Conservation (phyloP, 805 yeast genomes). For the Myxozyma udenii region DNA sequence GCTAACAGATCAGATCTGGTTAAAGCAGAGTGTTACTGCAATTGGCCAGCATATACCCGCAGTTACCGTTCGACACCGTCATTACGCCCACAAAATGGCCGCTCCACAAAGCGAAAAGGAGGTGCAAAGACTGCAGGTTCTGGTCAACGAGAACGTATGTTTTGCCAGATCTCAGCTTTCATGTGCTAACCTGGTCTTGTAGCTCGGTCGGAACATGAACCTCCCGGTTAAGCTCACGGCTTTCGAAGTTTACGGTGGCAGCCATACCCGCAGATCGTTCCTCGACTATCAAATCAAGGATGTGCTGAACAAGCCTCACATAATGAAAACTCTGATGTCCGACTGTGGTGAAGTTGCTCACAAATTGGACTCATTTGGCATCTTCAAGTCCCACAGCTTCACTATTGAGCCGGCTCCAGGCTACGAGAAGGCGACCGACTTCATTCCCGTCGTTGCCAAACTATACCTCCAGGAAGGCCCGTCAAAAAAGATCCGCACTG, state of each 20-base stretch:
- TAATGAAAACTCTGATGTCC: conserved; percentile 30
- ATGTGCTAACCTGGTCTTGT: not conserved
- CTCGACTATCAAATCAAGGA: conserved; percentile 38
- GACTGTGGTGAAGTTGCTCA: conserved; percentile 36
- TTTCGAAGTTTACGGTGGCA: conserved; percentile 37
- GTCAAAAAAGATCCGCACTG: conserved; percentile 78
- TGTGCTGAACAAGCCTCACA: conserved; percentile 34
- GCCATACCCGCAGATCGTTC: conserved; percentile 32
- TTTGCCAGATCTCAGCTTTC: not conserved
- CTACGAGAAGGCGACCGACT: conserved; percentile 14
- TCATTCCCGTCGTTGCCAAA: conserved; percentile 27
- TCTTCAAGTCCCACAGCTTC: conserved; percentile 33
- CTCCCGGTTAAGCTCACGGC: conserved; percentile 33
- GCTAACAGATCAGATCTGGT: no score
- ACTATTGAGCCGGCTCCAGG: conserved; percentile 30
- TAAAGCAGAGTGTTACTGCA: no score
- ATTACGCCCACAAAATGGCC: conserved; percentile 6
- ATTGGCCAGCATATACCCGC: no score
- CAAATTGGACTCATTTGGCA: conserved; percentile 34
- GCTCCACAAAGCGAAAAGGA: conserved; percentile 1
- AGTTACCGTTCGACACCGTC: no score
- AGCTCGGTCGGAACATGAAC: conserved; percentile 33
- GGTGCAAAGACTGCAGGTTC: conserved; percentile 8
- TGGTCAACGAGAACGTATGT: conserved; percentile 19
- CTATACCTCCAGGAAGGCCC: conserved; percentile 45